Percentiles rank a stretch among this genome's conserved stretches.
Evolutionary conservation across 2,329 filamentous ascomycete genomes (phyloP).

Genomic region (Pseudocercospora macadamiae): DNA sequence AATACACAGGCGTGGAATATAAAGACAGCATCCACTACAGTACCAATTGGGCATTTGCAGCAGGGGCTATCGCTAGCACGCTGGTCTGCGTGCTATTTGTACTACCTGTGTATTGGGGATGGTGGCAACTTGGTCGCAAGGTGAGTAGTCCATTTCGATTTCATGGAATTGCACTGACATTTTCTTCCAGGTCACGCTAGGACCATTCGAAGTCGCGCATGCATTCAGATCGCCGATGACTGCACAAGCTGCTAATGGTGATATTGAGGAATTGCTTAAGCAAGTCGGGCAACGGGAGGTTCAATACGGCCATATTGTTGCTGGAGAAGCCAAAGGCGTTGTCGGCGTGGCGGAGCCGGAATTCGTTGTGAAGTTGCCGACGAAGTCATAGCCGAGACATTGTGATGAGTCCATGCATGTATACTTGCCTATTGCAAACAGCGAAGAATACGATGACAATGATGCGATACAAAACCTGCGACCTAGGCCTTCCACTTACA

Average conservation of each 20-base stretch:
- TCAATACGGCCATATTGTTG: constrained; percentile 12
- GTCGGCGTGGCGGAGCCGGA: constrained; percentile 22
- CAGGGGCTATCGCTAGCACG: constrained; percentile 35
- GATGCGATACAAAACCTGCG: too few relatives aligned
- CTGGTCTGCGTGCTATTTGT: constrained; percentile 38
- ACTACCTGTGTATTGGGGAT: constrained; percentile 39
- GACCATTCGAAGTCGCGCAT: constrained; percentile 41
- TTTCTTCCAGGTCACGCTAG: constrained; percentile 30
- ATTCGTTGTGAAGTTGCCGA: constrained; percentile 8
- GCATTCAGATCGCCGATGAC: constrained; percentile 30
- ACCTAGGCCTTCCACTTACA: too few relatives aligned
- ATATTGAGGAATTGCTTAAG: neutral
- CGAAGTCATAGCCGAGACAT: too few relatives aligned
- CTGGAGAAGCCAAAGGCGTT: constrained; percentile 10
- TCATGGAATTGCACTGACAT: neutral
- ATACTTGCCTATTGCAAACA: too few relatives aligned
- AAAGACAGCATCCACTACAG: constrained; percentile 28
- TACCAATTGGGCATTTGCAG: constrained; percentile 34
- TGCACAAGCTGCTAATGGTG: neutral
- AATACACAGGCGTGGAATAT: constrained; percentile 7
- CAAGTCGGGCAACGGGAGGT: neutral
- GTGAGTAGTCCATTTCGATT: neutral
- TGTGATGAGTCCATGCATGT: too few relatives aligned
- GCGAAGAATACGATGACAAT: too few relatives aligned
- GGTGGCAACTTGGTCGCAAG: constrained; percentile 22